These are phyloP conservation scores for Candida sphagnicola DNA, from an alignment of 805 yeast species.

Conservation along the genomic window DNA sequence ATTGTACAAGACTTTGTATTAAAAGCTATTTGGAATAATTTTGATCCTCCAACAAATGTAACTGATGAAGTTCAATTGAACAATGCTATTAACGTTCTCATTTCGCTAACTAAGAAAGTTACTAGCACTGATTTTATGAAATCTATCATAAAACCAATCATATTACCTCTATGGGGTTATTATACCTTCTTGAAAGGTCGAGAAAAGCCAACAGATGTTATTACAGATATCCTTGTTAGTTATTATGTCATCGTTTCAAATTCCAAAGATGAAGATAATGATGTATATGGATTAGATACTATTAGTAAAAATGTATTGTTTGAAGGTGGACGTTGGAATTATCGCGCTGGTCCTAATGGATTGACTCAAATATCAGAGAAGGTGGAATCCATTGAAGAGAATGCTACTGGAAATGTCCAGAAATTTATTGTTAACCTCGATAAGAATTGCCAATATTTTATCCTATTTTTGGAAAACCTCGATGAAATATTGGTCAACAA, in stretches of 20 bases:
- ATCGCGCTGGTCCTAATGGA: constrained; percentile 37
- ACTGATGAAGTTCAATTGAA: constrained; percentile 47
- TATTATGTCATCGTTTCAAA: constrained; percentile 24
- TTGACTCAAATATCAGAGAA: constrained; percentile 24
- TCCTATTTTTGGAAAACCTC: constrained; percentile 45
- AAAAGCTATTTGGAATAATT: constrained; percentile 41
- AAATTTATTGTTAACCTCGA: constrained; percentile 28
- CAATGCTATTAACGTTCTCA: constrained; percentile 59
- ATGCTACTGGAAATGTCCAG: constrained; percentile 22
- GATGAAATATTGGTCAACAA: constrained; percentile 38
- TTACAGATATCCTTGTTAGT: constrained; percentile 36
- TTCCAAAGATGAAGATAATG: constrained; percentile 10
- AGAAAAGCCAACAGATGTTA: constrained; percentile 29
- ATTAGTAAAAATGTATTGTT: constrained; percentile 30
- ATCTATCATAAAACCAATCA: constrained; percentile 26
- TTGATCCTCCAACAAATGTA: constrained; percentile 30
- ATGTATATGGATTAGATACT: constrained; percentile 21
- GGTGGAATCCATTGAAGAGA: constrained; percentile 4
- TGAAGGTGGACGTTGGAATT: constrained; percentile 36
- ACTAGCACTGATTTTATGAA: constrained; percentile 20
- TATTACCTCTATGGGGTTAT: constrained; percentile 43
- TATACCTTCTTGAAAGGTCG: constrained; percentile 28
- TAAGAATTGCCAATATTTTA: constrained; percentile 17
- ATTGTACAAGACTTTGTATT: constrained; percentile 60
- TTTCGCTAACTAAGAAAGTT: constrained; percentile 51